Base-by-base conservation (phyloP, 495 filamentous ascomycete genomes). In the Podospora comata region DNA sequence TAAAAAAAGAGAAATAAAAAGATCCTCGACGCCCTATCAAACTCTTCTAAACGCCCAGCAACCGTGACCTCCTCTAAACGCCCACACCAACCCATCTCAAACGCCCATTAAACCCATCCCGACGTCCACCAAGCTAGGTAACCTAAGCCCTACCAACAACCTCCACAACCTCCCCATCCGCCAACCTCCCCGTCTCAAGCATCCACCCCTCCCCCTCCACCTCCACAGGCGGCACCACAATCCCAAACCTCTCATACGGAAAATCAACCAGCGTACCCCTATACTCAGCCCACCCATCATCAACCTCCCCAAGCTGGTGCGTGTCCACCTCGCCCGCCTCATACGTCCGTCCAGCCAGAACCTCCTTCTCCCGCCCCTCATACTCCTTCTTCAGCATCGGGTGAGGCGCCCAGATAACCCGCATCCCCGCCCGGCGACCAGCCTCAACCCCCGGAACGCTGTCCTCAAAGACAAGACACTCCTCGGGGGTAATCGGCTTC, bases 381-480 rank as follows among this genome's bases (percentile, higher is more conserved):
- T 90, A 96, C 75, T 91, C 88, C 72, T 86, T 83, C 80, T 91
- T 80, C 28, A 99, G 78, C 76, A 87, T 91, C 2, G 87, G 85
- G 82, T 98, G 94, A 5, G 95, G 95, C 70, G 88, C 89, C 95
- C 95, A 99, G 1, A 96, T 82, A 9, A 97, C 95, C 68, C 92
- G 85, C 96, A 98, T 98, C 0, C 96, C 96, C 0, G 96, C 95
- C 66, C 95, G 86, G 34, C 95, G 81, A 13, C 93, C 95, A 11
- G 94, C 87, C 80, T 99, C 95, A 0, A 97, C 92, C 0, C 95
- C 95, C 0, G 92, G 92, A 3, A 98, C 94, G 27, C 88, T 89
- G 77, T 99, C 95, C 78, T 99, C 95, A 74, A 99, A 97, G 0
- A 99, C 95, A 9, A 99, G 82, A 78, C 94, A 97, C 76, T 99